A percentile compares a stretch with the other conserved stretches of the same genome.
Evolutionary conservation across 768 basidiomycete genomes (phyloP).

Genomic region (Rubroboletus satanas): DNA sequence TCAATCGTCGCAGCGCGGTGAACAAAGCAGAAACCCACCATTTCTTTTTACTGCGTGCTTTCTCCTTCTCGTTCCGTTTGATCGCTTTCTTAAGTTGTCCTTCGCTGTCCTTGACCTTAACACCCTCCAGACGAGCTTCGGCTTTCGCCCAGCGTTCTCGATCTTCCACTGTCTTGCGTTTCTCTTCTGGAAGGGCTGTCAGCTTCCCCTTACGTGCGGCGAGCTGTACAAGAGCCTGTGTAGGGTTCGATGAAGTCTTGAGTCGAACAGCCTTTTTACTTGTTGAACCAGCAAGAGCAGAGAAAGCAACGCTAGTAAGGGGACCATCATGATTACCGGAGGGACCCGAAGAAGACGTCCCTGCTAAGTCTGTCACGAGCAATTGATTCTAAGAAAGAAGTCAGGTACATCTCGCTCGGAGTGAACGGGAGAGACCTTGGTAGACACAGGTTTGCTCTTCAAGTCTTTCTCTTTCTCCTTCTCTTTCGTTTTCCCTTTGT

Average conservation of each 20-base stretch:
- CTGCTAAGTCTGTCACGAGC: constrained; percentile 55
- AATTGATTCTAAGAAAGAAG: constrained; percentile 53
- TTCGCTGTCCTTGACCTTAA: constrained; percentile 90
- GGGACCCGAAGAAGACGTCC: constrained; percentile 15
- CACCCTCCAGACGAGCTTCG: constrained; percentile 80
- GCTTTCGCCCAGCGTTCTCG: constrained; percentile 90
- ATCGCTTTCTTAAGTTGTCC: constrained; percentile 83
- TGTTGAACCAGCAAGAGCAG: constrained; percentile 49
- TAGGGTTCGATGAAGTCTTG: constrained; percentile 74
- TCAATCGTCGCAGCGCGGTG: not conserved
- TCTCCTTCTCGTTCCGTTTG: constrained; percentile 90
- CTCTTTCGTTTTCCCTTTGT: constrained; percentile 47
- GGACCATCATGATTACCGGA: constrained; percentile 36
- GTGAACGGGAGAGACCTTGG: constrained; percentile 45
- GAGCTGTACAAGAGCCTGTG: constrained; percentile 82
- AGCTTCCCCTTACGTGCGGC: constrained; percentile 74
- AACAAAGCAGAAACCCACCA: constrained; percentile 55
- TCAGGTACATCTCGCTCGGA: not conserved
- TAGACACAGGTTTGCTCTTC: constrained; percentile 40
- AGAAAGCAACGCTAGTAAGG: constrained; percentile 70
- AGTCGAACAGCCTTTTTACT: constrained; percentile 49
- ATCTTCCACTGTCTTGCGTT: constrained; percentile 75
- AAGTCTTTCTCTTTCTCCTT: constrained; percentile 47
- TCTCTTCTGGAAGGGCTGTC: constrained; percentile 74
- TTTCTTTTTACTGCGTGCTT: constrained; percentile 73